Evolutionary conservation across 495 filamentous ascomycete genomes (phyloP).

Genomic region (Hypoxylon fuscum): DNA sequence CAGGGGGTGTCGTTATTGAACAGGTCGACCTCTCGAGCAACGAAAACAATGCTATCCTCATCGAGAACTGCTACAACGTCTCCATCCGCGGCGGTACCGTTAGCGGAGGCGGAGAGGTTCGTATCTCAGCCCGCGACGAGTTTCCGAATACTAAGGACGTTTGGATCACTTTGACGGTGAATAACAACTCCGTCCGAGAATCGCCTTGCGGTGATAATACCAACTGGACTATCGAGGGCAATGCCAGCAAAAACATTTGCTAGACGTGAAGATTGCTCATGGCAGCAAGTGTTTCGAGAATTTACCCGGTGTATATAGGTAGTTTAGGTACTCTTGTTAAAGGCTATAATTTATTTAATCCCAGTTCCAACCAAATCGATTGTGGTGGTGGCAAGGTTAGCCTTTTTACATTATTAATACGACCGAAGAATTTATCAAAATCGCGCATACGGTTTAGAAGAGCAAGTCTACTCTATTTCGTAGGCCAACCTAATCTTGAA

Average conservation of each 20-base stretch:
- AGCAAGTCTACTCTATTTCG: too few relatives aligned
- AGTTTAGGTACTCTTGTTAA: background rate
- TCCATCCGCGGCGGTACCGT: conserved; percentile 53
- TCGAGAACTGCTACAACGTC: conserved; percentile 60
- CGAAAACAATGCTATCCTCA: conserved; percentile 58
- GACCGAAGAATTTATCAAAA: too few relatives aligned
- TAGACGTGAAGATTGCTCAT: conserved; percentile 28
- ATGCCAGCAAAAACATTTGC: conserved; percentile 47
- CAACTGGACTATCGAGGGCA: conserved; percentile 52
- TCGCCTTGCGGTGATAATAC: conserved; percentile 55
- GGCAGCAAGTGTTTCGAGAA: background rate
- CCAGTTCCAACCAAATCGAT: too few relatives aligned
- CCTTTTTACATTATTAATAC: too few relatives aligned
- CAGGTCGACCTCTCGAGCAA: conserved; percentile 52
- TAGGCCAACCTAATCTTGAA: too few relatives aligned
- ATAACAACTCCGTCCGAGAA: conserved; percentile 53
- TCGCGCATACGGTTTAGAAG: too few relatives aligned
- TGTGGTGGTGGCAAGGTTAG: too few relatives aligned
- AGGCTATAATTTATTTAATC: too few relatives aligned
- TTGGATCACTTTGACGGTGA: conserved; percentile 50
- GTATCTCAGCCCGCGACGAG: conserved; percentile 52
- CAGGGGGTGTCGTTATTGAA: conserved; percentile 50
- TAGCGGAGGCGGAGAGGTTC: conserved; percentile 56
- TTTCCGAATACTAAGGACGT: conserved; percentile 56
- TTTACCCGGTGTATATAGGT: background rate